These are phyloP conservation scores for Alternaria incomplexa DNA, from an alignment of 2,329 filamentous ascomycete species.

Conservation along the genomic window DNA sequence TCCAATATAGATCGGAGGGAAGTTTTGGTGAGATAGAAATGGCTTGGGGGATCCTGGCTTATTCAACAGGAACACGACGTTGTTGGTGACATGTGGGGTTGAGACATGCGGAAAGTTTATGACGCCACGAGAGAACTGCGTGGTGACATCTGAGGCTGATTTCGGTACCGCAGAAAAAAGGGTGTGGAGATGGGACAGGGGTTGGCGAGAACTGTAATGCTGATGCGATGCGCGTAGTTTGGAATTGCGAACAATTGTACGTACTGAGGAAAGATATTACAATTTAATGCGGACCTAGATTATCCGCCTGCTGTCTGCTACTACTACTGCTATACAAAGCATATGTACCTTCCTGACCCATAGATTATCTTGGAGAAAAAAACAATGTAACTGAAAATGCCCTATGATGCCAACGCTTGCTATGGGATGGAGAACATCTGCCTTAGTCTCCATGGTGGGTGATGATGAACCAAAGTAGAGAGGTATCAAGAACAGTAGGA, in stretches of 20 bases:
- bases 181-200: background rate
- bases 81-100: background rate
- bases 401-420: conserved; percentile 19
- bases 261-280: conserved; percentile 17
- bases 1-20: background rate
- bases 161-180: background rate
- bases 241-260: background rate
- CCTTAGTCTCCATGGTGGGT: conserved; percentile 10
- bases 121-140: conserved; percentile 6
- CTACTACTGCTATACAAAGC: conserved; percentile 19
- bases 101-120: background rate
- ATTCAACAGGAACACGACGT: conserved; percentile 12
- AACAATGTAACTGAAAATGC: conserved; percentile 13
- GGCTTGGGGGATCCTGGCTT: background rate
- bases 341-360: conserved; percentile 16
- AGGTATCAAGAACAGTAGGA: conserved; percentile 37
- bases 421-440: conserved; percentile 33
- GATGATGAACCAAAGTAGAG: conserved; percentile 16
- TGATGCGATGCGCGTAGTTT: background rate
- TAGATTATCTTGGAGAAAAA: conserved; percentile 7
- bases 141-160: conserved; percentile 3
- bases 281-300: conserved; percentile 15
- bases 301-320: conserved; percentile 1
- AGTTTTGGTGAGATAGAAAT: background rate
- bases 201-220: background rate